Evolutionary conservation across 176 grass and related monocot genomes (phyloP).

Genomic region (Rhynchospora tenuis): DNA sequence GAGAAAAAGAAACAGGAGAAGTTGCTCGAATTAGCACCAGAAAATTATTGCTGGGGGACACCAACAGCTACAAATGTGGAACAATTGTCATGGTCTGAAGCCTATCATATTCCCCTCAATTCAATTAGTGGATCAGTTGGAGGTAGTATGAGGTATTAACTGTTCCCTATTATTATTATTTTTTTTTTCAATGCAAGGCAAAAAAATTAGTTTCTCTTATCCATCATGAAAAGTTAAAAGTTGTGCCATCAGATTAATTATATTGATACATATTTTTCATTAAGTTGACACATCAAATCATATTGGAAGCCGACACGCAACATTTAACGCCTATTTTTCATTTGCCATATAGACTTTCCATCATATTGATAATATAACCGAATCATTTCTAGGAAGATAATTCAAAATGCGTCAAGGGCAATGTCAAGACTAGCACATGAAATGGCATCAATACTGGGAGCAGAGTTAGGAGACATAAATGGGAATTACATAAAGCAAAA

Average conservation of each 20-base stretch:
- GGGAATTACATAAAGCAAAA: background rate
- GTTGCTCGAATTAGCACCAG: slow-evolving; percentile 40
- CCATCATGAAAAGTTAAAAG: too few species aligned
- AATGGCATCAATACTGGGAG: slow-evolving; percentile 39
- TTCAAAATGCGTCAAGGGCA: slow-evolving; percentile 38
- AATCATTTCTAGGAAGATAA: slow-evolving; percentile 25
- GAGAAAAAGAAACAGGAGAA: slow-evolving; percentile 34
- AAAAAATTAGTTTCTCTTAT: too few species aligned
- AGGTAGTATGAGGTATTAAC: slow-evolving; percentile 15
- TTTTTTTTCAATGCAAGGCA: too few species aligned
- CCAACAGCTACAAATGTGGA: slow-evolving; percentile 39
- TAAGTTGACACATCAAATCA: too few species aligned
- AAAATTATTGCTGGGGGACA: slow-evolving; percentile 76
- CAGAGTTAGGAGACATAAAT: background rate
- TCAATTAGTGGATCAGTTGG: background rate
- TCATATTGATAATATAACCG: background rate
- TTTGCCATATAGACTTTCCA: background rate
- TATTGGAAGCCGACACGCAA: too few species aligned
- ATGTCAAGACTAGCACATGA: slow-evolving; percentile 47
- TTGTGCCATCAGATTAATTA: too few species aligned
- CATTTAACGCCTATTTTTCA: background rate
- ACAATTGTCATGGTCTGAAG: slow-evolving; percentile 89
- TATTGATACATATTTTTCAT: too few species aligned
- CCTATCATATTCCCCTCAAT: slow-evolving; percentile 64
- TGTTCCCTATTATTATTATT: too few species aligned